A percentile compares a stretch with the other conserved stretches of the same genome.
These are phyloP conservation scores for Cordia subcordata DNA, from an alignment of 257 asterid species.

Conservation along the genomic window DNA sequence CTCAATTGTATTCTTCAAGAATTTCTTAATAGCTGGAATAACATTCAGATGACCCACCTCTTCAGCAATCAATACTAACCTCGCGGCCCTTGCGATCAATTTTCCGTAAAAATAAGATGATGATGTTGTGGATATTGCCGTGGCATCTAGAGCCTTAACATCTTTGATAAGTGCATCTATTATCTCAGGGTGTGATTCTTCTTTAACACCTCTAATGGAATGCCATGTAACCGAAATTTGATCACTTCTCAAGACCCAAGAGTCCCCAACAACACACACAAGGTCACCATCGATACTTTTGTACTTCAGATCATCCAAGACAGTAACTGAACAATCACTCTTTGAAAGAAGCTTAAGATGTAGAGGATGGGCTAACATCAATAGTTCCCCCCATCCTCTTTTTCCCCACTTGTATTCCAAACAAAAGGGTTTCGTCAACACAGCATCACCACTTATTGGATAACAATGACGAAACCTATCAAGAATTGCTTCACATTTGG, in stretches of 20 bases:
- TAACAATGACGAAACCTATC: constrained; percentile 76
- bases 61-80: constrained; percentile 86
- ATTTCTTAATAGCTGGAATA: constrained; percentile 54
- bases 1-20: constrained; percentile 78
- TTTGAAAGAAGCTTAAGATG: constrained; percentile 62
- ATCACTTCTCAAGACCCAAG: constrained; percentile 72
- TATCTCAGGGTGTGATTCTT: constrained; percentile 48
- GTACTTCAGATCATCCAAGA: constrained; percentile 65
- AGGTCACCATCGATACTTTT: constrained; percentile 83
- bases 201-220: constrained; percentile 65
- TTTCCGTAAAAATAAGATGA: constrained; percentile 83
- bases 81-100: constrained; percentile 92
- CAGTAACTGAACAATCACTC: constrained; percentile 35
- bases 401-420: constrained; percentile 84
- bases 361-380: constrained; percentile 96
- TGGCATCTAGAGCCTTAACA: constrained; percentile 50
- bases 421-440: constrained; percentile 49
- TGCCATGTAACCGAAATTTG: constrained; percentile 88
- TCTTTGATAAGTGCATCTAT: constrained; percentile 53
- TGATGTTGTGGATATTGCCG: constrained; percentile 50
- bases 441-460: constrained; percentile 66
- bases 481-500: constrained; percentile 41
- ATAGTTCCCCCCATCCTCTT: constrained; percentile 82
- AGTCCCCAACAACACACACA: constrained; percentile 85
- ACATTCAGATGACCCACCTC: constrained; percentile 64